phyloP scores from a whole-genome alignment of 176 grass and related monocot species.

The Aechmea fasciata region DNA sequence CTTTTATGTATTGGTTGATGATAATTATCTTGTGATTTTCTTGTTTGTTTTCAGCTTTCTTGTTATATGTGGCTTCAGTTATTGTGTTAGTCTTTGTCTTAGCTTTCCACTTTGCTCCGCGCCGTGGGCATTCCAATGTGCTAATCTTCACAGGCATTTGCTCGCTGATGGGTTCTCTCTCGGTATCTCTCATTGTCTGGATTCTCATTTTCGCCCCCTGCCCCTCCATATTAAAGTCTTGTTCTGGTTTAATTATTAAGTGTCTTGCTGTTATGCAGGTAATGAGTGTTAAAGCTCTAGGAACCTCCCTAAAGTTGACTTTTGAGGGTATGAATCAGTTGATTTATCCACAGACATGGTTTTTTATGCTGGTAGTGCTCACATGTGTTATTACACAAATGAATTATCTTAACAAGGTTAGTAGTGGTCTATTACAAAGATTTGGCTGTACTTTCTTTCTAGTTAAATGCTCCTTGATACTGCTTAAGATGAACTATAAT shows the following conservation, averaged over 20 bases:
- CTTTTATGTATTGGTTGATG: neutral
- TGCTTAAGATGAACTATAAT: neutral
- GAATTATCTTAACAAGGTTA: conserved; percentile 99
- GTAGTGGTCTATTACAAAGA: conserved; percentile 8
- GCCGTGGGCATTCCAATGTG: conserved; percentile 79
- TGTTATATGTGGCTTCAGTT: conserved; percentile 85
- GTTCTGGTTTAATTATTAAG: neutral
- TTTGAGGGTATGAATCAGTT: conserved; percentile 94
- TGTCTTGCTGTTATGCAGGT: conserved; percentile 37
- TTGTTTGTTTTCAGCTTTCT: conserved; percentile 53
- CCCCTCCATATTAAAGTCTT: neutral
- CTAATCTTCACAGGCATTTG: conserved; percentile 91
- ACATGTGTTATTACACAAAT: conserved; percentile 89
- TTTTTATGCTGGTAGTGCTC: conserved; percentile 81
- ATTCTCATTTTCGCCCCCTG: neutral
- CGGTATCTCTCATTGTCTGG: conserved; percentile 41
- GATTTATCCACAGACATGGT: conserved; percentile 86
- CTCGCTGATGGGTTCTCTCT: conserved; percentile 98
- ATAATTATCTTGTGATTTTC: neutral
- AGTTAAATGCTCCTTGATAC: neutral
- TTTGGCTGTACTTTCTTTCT: neutral
- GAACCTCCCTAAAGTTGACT: conserved; percentile 85
- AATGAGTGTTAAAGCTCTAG: conserved; percentile 99
- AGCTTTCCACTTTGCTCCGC: conserved; percentile 83
- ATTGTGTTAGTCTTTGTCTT: conserved; percentile 78